Base-by-base conservation (phyloP, 352 stramenopile genomes). In the Plasmopara viticola region DNA sequence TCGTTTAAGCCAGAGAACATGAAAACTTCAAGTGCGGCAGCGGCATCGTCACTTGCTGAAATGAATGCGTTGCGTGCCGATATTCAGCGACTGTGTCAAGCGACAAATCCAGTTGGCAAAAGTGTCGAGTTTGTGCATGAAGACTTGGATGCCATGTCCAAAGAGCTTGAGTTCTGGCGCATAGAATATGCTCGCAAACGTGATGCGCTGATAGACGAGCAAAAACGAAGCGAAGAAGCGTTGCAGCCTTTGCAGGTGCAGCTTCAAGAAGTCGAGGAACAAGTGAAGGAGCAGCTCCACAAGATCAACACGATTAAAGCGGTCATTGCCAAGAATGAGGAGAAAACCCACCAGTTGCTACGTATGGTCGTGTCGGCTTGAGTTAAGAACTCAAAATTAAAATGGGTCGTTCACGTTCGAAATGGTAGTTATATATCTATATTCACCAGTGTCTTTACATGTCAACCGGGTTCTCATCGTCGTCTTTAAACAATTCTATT, bases 51-150 rank as follows among this genome's bases (percentile, higher is more conserved):
- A 28, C 66, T 70, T 3, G 51, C 69, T 15, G 77, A 94, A 58
- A 91, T 91, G 75, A 86, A 86, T 18, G 81, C 87, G 42, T 56
- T 94, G 8, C 83, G 78, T 33, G 51, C 43, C 34, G 80, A 77
- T 20, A 95, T 98, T 55, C 93, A 98, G 59, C 69, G 73, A 37
- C 81, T 98, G 35, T 97, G 89, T 48, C 87, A 98, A 67, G 86
- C 83, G 6, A 92, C 90, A 1, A 89, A 94, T 28, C 91, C 87
- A 6, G 77, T 97, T 39, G 90, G 83, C 13, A 90, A 93, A 46
- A 96, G 82, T 51, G 90, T 98, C 57, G 87, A 97, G 68, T 97
- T 94, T 69, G 87, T 98, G 15, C 78, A 95, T 57, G 86, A 97
- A 55, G 94, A 98, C 66, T 64, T 98, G 56, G 86, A 90, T 35